These are phyloP conservation scores for Penicillium sclerotiorum DNA, from an alignment of 2,329 filamentous ascomycete species.

Conservation along the genomic window DNA sequence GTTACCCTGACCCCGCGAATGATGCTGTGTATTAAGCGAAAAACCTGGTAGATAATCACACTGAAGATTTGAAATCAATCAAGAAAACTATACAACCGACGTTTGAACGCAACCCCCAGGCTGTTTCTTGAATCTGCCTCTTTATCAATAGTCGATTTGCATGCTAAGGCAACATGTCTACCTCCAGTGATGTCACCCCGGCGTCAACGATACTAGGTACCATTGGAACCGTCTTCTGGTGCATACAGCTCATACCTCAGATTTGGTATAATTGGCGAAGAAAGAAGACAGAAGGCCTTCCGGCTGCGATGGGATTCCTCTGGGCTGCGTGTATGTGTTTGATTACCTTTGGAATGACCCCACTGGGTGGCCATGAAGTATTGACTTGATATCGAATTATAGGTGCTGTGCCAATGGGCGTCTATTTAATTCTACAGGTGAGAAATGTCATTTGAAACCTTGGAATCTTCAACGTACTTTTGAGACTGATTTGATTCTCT, in stretches of 20 bases:
- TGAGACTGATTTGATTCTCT: too few relatives aligned
- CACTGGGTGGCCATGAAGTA: neutral
- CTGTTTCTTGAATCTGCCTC: too few relatives aligned
- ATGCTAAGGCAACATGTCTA: too few relatives aligned
- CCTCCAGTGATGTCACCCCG: conserved; percentile 12
- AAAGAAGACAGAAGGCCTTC: conserved; percentile 65
- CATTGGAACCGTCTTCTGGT: conserved; percentile 46
- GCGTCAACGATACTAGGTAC: conserved; percentile 34
- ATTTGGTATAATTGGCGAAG: conserved; percentile 66
- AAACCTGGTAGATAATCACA: too few relatives aligned
- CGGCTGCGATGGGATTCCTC: conserved; percentile 63
- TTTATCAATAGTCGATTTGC: too few relatives aligned
- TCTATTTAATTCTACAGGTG: conserved; percentile 57
- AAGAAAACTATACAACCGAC: too few relatives aligned
- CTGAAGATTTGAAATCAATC: too few relatives aligned
- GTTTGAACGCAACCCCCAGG: too few relatives aligned
- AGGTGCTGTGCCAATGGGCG: conserved; percentile 55
- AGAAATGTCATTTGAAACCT: too few relatives aligned
- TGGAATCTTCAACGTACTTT: too few relatives aligned
- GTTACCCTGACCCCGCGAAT: too few relatives aligned
- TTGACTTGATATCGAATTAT: neutral
- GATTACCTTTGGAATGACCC: neutral
- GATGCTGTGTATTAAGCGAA: too few relatives aligned
- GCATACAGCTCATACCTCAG: conserved; percentile 43
- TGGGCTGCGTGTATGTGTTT: conserved; percentile 58